Percentiles rank a stretch among this genome's conserved stretches.
Evolutionary conservation across 495 filamentous ascomycete species (phyloP).

Genomic region (Hyaloscypha variabilis): DNA sequence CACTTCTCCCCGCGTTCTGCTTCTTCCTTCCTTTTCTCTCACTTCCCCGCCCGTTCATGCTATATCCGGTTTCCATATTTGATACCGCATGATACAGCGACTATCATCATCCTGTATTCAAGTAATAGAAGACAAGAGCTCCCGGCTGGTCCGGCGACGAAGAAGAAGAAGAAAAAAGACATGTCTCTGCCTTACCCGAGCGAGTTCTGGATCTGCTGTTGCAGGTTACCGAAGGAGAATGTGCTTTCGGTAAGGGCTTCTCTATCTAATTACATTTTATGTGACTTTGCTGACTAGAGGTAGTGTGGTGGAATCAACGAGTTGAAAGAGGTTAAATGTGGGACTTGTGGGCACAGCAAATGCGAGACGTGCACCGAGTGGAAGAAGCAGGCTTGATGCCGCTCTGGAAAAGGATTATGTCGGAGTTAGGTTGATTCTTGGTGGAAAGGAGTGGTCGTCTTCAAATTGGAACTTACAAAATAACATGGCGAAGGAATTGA

Average conservation of each 20-base stretch:
- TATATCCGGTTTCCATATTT: not conserved
- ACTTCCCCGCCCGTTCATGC: not conserved
- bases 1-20: not conserved
- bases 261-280: too few species aligned
- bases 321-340: not conserved
- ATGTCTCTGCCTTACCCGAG: conserved; percentile 9
- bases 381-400: not conserved
- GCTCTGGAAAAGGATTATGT: not conserved
- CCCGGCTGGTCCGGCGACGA: not conserved
- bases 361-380: not conserved
- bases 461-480: not conserved
- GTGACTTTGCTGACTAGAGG: not conserved
- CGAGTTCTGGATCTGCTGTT: conserved; percentile 25
- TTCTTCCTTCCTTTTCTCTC: not conserved
- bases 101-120: not conserved
- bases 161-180: conserved; percentile 5
- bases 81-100: not conserved
- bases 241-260: conserved; percentile 11
- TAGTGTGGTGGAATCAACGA: not conserved
- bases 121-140: not conserved
- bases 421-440: not conserved
- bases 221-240: conserved; percentile 3
- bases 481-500: too few species aligned
- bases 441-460: not conserved
- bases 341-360: not conserved